Conservation (phyloP, 2,329 filamentous ascomycete species). For the Corniculantispora saksenae region DNA sequence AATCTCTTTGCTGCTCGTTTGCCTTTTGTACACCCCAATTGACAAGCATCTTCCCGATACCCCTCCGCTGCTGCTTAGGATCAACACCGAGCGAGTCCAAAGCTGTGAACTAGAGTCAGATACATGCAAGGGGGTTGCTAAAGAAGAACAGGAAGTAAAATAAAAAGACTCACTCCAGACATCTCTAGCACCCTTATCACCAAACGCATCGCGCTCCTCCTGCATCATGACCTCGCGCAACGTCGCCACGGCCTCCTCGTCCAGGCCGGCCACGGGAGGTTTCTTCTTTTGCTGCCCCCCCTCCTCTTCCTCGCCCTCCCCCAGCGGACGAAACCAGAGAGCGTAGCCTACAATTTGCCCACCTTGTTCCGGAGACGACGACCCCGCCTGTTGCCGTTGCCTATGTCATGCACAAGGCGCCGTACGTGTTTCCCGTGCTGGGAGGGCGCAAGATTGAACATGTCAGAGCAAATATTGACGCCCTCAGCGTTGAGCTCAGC, state of each 20-base stretch:
- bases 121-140: neutral
- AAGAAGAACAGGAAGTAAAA: neutral
- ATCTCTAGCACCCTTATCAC: conserved; percentile 20
- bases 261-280: conserved; percentile 8
- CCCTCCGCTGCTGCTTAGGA: conserved; percentile 21
- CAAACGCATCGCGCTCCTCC: conserved; percentile 19
- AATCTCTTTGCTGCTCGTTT: conserved; percentile 17
- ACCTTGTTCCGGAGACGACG: neutral
- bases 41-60: conserved; percentile 23
- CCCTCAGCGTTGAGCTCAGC: conserved; percentile 60
- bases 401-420: conserved; percentile 71
- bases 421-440: conserved; percentile 73
- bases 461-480: conserved; percentile 69
- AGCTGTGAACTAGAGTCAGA: conserved; percentile 12
- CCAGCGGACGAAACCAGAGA: conserved; percentile 18
- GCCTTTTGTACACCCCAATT: conserved; percentile 23
- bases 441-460: conserved; percentile 71
- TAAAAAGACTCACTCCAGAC: conserved; percentile 22
- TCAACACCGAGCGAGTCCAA: conserved; percentile 24
- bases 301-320: neutral
- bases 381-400: conserved; percentile 55
- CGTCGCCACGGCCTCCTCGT: conserved; percentile 15
- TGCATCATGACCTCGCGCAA: conserved; percentile 14
- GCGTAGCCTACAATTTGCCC: conserved; percentile 22
- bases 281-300: neutral